These are phyloP conservation scores for Phytophthora chlamydospora DNA, from an alignment of 352 stramenopile genomes.

Conservation along the genomic window DNA sequence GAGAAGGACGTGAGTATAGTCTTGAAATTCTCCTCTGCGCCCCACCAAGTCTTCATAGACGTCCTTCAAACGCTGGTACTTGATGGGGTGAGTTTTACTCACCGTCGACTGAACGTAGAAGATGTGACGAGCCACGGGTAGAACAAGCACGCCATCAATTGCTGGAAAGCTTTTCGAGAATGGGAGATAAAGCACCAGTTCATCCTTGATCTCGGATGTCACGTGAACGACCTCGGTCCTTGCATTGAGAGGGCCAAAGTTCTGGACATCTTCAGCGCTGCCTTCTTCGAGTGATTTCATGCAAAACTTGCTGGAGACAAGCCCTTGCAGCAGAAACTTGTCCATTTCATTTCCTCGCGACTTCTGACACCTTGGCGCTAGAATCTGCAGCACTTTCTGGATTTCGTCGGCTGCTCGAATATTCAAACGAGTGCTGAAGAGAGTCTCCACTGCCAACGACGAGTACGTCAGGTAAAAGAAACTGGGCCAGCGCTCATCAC, in stretches of 20 bases:
- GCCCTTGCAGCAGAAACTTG: constrained; percentile 10
- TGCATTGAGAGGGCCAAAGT: constrained; percentile 14
- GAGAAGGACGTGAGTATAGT: constrained; percentile 37
- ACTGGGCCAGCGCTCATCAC: not conserved
- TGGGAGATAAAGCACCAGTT: constrained; percentile 32
- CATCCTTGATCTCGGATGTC: constrained; percentile 30
- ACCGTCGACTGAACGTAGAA: constrained; percentile 35
- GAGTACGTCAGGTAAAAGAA: constrained; percentile 7
- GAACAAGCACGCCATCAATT: constrained; percentile 38
- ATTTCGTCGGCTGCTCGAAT: not conserved
- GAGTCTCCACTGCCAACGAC: constrained; percentile 18
- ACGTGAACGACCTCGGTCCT: constrained; percentile 27
- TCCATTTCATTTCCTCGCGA: constrained; percentile 12
- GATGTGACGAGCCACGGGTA: constrained; percentile 16
- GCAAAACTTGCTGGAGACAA: constrained; percentile 12
- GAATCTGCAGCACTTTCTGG: constrained; percentile 12
- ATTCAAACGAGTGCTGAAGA: constrained; percentile 6
- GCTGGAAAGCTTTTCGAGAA: constrained; percentile 40
- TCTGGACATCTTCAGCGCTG: not conserved
- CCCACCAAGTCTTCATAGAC: constrained; percentile 15
- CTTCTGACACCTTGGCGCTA: constrained; percentile 1
- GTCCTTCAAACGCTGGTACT: constrained; percentile 32
- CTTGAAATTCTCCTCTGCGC: constrained; percentile 13
- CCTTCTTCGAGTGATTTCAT: constrained; percentile 5
- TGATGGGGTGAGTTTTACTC: constrained; percentile 26